A percentile compares a stretch with the other conserved stretches of the same genome.
Evolutionary conservation across 2,329 filamentous ascomycete species (phyloP).

Genomic region (Aureobasidium melanogenum): DNA sequence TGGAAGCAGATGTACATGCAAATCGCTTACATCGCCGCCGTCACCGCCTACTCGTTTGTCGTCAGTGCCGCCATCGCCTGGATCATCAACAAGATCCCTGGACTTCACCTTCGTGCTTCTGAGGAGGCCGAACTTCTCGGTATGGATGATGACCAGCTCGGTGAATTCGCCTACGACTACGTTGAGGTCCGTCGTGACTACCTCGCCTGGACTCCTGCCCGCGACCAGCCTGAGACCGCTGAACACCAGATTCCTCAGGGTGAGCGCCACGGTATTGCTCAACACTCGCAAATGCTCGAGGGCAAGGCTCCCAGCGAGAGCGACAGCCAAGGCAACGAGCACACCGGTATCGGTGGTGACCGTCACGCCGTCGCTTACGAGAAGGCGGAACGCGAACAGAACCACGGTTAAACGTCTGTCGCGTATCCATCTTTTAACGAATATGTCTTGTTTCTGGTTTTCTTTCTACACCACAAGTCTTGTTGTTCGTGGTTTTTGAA

Average conservation of each 20-base stretch:
- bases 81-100: conserved; percentile 64
- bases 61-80: conserved; percentile 67
- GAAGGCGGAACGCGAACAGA: conserved; percentile 27
- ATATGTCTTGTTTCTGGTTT: not conserved
- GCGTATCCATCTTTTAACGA: not conserved
- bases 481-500: not conserved
- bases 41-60: conserved; percentile 60
- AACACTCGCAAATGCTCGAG: conserved; percentile 59
- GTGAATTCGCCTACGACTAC: conserved; percentile 85
- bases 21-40: conserved; percentile 64
- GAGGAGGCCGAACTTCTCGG: conserved; percentile 78
- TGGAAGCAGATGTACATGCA: conserved; percentile 70
- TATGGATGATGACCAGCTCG: conserved; percentile 85
- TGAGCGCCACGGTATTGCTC: conserved; percentile 59
- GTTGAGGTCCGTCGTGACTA: conserved; percentile 84
- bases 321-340: conserved; percentile 32
- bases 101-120: conserved; percentile 68
- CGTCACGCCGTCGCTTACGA: conserved; percentile 44
- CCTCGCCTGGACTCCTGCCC: conserved; percentile 75
- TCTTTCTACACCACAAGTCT: not conserved
- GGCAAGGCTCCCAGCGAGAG: conserved; percentile 42
- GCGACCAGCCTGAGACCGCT: conserved; percentile 52
- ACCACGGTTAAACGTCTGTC: not conserved
- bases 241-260: conserved; percentile 55
- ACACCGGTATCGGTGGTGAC: conserved; percentile 43